Evolutionary conservation across 805 yeast genomes (phyloP).

Genomic region (Maudiozyma pseudohumilis): DNA sequence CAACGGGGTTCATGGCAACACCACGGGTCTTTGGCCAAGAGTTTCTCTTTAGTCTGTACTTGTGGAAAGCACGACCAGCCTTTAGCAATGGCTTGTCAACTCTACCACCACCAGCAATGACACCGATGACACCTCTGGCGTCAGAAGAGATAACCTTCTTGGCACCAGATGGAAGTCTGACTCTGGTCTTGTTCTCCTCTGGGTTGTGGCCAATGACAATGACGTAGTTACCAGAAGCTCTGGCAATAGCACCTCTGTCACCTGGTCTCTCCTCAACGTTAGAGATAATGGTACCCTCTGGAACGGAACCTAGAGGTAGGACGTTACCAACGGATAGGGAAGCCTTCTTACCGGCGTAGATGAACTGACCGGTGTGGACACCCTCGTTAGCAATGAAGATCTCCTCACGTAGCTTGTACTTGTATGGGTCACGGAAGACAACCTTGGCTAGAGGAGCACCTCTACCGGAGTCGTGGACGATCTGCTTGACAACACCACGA

Average conservation of each 20-base stretch:
- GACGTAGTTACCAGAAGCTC: conserved; percentile 99
- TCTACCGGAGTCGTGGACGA: conserved; percentile 99
- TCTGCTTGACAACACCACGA: conserved; percentile 98
- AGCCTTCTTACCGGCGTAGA: conserved; percentile 98
- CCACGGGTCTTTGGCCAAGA: conserved; percentile 99
- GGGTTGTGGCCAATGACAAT: conserved; percentile 98
- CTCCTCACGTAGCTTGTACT: conserved; percentile 94
- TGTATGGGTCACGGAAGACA: conserved; percentile 98
- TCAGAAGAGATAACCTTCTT: conserved; percentile 90
- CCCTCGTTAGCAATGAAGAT: conserved; percentile 99
- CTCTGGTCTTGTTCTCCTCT: conserved; percentile 97
- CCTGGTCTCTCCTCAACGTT: conserved; percentile 98
- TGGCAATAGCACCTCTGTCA: conserved; percentile 99
- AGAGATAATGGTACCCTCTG: conserved; percentile 98
- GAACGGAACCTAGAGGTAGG: conserved; percentile 91
- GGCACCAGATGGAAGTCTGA: conserved; percentile 98
- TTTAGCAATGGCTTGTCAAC: conserved; percentile 97
- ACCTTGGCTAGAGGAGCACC: conserved; percentile 99
- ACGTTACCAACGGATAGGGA: conserved; percentile 94
- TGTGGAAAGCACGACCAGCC: conserved; percentile 99
- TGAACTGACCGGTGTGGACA: conserved; percentile 97
- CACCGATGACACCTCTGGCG: conserved; percentile 99
- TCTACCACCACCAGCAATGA: conserved; percentile 99
- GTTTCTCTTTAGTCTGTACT: conserved; percentile 98
- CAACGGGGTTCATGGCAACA: conserved; percentile 99